These are phyloP conservation scores for Lactifluus hygrophoroides DNA, from an alignment of 768 basidiomycete genomes.

Conservation along the genomic window DNA sequence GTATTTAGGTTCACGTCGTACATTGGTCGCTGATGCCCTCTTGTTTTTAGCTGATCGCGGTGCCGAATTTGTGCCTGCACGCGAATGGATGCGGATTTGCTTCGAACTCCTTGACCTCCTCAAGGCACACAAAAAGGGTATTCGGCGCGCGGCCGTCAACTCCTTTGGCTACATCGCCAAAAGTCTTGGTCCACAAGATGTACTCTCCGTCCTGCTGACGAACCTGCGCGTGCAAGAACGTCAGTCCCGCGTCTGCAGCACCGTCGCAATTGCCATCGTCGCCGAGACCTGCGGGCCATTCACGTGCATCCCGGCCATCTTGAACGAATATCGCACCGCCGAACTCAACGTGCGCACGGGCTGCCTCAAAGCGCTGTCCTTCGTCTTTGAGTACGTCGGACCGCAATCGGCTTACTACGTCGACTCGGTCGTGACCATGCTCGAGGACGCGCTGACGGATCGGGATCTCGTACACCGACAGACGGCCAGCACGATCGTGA, in stretches of 20 bases:
- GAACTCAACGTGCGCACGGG: conserved; percentile 98
- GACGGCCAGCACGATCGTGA: conserved; percentile 96
- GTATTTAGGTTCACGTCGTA: background rate
- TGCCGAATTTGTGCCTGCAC: conserved; percentile 95
- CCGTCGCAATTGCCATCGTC: conserved; percentile 94
- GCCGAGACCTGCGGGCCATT: conserved; percentile 94
- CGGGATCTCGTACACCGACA: conserved; percentile 98
- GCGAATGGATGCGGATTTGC: conserved; percentile 99
- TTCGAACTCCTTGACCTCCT: conserved; percentile 95
- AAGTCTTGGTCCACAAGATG: conserved; percentile 98
- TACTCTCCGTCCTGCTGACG: conserved; percentile 88
- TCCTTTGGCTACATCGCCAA: conserved; percentile 99
- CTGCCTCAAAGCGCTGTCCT: conserved; percentile 95
- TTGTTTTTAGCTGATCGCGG: conserved; percentile 77
- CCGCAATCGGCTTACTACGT: conserved; percentile 94
- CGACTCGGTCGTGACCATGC: conserved; percentile 94
- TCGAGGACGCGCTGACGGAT: conserved; percentile 97
- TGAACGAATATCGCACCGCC: conserved; percentile 97
- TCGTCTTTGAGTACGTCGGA: conserved; percentile 99
- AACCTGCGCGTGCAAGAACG: conserved; percentile 98
- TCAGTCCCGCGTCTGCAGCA: conserved; percentile 96
- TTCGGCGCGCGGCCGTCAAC: conserved; percentile 97
- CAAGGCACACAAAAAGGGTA: conserved; percentile 99
- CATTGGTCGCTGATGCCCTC: background rate
- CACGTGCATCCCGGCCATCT: conserved; percentile 97